Conservation (phyloP, 352 stramenopile genomes). For the Pythium brassicae region DNA sequence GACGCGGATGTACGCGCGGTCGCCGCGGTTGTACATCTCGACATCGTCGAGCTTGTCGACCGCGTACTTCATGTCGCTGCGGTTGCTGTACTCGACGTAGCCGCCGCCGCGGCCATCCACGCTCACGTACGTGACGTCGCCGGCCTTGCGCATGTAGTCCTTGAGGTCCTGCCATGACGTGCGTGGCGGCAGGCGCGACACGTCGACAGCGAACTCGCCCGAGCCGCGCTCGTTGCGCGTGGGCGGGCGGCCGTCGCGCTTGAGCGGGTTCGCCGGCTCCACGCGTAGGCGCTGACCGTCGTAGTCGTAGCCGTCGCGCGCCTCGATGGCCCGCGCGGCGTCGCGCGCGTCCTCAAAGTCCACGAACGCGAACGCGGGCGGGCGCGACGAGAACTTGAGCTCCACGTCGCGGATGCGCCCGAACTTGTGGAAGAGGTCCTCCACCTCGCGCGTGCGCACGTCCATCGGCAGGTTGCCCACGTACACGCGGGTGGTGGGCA, state of each 20-base stretch:
- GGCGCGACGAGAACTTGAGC: slow-evolving; percentile 67
- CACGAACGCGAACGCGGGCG: slow-evolving; percentile 60
- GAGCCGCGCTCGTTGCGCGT: slow-evolving; percentile 45
- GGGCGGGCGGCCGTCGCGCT: slow-evolving; percentile 21
- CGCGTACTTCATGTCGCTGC: slow-evolving; percentile 66
- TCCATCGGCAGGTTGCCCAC: slow-evolving; percentile 76
- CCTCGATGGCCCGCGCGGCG: slow-evolving; percentile 58
- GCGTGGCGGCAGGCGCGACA: slow-evolving; percentile 48
- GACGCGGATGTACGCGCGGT: slow-evolving; percentile 51
- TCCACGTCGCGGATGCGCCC: slow-evolving; percentile 59
- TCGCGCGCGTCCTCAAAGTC: slow-evolving; percentile 71
- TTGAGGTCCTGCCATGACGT: slow-evolving; percentile 72
- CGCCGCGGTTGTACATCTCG: slow-evolving; percentile 48
- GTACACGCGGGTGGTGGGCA: slow-evolving; percentile 29
- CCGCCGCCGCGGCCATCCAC: slow-evolving; percentile 67
- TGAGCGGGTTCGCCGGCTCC: slow-evolving; percentile 38
- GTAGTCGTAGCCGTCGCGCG: slow-evolving; percentile 50
- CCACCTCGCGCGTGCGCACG: slow-evolving; percentile 66
- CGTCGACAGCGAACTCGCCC: slow-evolving; percentile 48
- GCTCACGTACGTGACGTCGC: slow-evolving; percentile 64
- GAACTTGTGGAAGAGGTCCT: slow-evolving; percentile 76
- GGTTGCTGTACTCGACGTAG: slow-evolving; percentile 63
- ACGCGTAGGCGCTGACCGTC: slow-evolving; percentile 55
- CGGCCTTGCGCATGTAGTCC: slow-evolving; percentile 57
- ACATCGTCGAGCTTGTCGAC: slow-evolving; percentile 63